Percentiles rank a stretch among this genome's conserved stretches.
phyloP scores from a whole-genome alignment of 2,329 filamentous ascomycete genomes.

The Fragosphaeria purpurea region DNA sequence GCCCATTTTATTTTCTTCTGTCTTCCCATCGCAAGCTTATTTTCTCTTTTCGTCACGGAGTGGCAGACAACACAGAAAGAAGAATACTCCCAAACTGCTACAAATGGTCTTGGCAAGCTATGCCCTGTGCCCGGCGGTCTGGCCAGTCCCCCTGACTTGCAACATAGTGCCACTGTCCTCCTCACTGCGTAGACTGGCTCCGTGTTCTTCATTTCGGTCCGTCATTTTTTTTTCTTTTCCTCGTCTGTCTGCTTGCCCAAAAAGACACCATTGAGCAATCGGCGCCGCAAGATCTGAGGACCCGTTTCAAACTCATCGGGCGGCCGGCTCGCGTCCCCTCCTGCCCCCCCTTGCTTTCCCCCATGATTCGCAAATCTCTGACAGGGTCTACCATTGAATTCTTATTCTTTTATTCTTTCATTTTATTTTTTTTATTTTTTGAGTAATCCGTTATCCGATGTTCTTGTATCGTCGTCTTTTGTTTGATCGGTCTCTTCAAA shows the following conservation, averaged over 20 bases:
- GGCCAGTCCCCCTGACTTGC: no score
- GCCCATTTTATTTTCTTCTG: no score
- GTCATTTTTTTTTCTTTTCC: no score
- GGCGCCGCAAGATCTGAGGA: slow-evolving; percentile 13
- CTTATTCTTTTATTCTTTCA: not conserved
- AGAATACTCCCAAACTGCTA: not conserved
- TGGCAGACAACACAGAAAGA: not conserved
- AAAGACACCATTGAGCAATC: slow-evolving; percentile 19
- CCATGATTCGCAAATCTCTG: slow-evolving; percentile 2
- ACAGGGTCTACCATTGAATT: not conserved
- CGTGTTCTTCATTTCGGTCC: no score
- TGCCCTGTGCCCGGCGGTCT: no score
- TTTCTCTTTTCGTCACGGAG: no score
- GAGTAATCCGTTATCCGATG: not conserved
- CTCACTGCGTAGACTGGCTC: no score
- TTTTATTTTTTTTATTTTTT: not conserved
- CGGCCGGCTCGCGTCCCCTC: not conserved
- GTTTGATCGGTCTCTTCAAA: no score
- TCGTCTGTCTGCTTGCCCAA: not conserved
- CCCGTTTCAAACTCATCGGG: not conserved
- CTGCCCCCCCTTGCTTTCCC: not conserved
- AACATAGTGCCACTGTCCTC: no score
- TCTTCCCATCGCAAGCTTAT: no score
- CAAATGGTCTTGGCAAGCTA: no score
- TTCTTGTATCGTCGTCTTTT: no score